Evolutionary conservation across 2,329 filamentous ascomycete genomes (phyloP).

Genomic region (Pseudogymnoascus sp.): DNA sequence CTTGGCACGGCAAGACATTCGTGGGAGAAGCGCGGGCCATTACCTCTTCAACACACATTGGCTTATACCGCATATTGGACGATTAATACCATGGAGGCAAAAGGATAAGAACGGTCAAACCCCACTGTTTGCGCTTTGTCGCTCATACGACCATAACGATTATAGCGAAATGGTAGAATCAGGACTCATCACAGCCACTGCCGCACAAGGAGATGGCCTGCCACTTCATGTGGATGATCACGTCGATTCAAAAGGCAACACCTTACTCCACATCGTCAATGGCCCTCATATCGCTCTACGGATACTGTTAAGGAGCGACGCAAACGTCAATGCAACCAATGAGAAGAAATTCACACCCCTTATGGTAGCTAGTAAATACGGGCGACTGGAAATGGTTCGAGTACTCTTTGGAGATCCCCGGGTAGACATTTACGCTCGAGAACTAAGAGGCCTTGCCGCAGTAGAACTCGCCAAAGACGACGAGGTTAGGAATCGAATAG

Average conservation of each 20-base stretch:
- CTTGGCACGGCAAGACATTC: slow-evolving; percentile 67
- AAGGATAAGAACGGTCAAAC: slow-evolving; percentile 96
- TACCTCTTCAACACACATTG: slow-evolving; percentile 89
- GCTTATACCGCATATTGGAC: slow-evolving; percentile 69
- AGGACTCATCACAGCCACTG: slow-evolving; percentile 66
- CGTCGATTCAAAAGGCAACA: slow-evolving; percentile 87
- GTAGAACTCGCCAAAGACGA: slow-evolving; percentile 97
- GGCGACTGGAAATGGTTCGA: slow-evolving; percentile 85
- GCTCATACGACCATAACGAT: slow-evolving; percentile 86
- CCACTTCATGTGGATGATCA: slow-evolving; percentile 89
- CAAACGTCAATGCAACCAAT: slow-evolving; percentile 93
- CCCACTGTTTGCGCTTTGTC: slow-evolving; percentile 88
- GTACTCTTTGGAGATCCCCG: slow-evolving; percentile 80
- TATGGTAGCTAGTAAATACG: slow-evolving; percentile 98
- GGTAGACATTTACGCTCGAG: slow-evolving; percentile 77
- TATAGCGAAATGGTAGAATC: slow-evolving; percentile 83
- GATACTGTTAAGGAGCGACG: slow-evolving; percentile 77
- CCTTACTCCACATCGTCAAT: slow-evolving; percentile 89
- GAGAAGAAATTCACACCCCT: slow-evolving; percentile 91
- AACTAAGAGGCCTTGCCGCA: slow-evolving; percentile 81
- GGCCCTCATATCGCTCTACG: slow-evolving; percentile 68
- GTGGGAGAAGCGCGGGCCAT: slow-evolving; percentile 86
- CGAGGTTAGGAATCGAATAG: slow-evolving; percentile 91
- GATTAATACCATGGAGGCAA: slow-evolving; percentile 76
- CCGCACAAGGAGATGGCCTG: slow-evolving; percentile 67